Percentiles rank a stretch among this genome's conserved stretches.
These are phyloP conservation scores for Schizosaccharomyces cryophilus DNA, from an alignment of 805 yeast genomes.

Conservation along the genomic window DNA sequence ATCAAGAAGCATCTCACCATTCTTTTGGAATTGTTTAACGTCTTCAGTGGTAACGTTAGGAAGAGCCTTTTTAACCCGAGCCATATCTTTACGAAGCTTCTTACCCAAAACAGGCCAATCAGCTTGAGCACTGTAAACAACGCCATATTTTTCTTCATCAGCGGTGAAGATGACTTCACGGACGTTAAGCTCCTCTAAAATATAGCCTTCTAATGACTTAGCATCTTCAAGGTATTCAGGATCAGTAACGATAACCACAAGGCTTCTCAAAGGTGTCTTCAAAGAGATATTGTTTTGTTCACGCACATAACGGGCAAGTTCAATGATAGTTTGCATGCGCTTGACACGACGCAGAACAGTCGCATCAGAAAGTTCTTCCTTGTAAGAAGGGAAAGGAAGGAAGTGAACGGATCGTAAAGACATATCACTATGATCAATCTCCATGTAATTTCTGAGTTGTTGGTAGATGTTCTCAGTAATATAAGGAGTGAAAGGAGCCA, in stretches of 20 bases:
- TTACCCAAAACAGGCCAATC: slow-evolving; percentile 98
- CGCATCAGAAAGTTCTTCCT: slow-evolving; percentile 56
- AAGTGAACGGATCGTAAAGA: slow-evolving; percentile 61
- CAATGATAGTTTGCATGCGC: slow-evolving; percentile 93
- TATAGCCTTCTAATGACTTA: slow-evolving; percentile 50
- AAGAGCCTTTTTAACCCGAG: slow-evolving; percentile 79
- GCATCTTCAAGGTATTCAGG: slow-evolving; percentile 50
- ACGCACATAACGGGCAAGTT: slow-evolving; percentile 84
- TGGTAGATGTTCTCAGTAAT: slow-evolving; percentile 74
- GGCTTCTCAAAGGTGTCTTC: slow-evolving; percentile 77
- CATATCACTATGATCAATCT: slow-evolving; percentile 23
- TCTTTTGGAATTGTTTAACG: slow-evolving; percentile 45
- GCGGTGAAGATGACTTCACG: slow-evolving; percentile 68
- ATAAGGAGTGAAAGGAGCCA: slow-evolving; percentile 98
- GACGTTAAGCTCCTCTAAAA: slow-evolving; percentile 76
- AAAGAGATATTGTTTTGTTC: slow-evolving; percentile 84
- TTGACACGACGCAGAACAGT: slow-evolving; percentile 68
- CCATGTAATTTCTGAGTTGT: slow-evolving; percentile 39
- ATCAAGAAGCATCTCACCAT: slow-evolving; percentile 61
- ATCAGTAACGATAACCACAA: slow-evolving; percentile 70
- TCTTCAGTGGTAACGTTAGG: slow-evolving; percentile 61
- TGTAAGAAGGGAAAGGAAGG: slow-evolving; percentile 68
- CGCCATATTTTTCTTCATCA: slow-evolving; percentile 79
- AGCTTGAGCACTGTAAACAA: slow-evolving; percentile 79
- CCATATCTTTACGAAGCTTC: slow-evolving; percentile 82